Conservation (phyloP, 2,329 filamentous ascomycete genomes). For the Neofusicoccum umdonicola region DNA sequence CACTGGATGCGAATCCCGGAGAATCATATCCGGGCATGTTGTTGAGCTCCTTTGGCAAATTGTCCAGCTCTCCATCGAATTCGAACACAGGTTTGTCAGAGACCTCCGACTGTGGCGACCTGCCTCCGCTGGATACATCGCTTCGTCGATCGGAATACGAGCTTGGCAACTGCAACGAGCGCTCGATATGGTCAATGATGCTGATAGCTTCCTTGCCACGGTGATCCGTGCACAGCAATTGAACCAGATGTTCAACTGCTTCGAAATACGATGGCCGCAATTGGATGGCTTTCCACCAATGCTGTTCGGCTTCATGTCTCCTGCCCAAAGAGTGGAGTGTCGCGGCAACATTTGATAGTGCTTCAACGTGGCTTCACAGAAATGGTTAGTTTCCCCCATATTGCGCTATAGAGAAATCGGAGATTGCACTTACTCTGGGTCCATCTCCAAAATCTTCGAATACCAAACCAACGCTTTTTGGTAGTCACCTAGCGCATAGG, state of each 20-base stretch:
- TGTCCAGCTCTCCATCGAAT: slow-evolving; percentile 48
- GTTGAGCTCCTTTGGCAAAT: slow-evolving; percentile 36
- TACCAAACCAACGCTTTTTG: slow-evolving; percentile 75
- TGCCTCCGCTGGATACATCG: slow-evolving; percentile 58
- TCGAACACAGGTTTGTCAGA: slow-evolving; percentile 60
- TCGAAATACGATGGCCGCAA: slow-evolving; percentile 86
- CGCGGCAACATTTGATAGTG: slow-evolving; percentile 88
- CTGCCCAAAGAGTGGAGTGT: slow-evolving; percentile 81
- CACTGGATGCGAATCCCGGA: slow-evolving; percentile 70
- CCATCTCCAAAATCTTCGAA: slow-evolving; percentile 60
- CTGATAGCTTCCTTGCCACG: slow-evolving; percentile 80
- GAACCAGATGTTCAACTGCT: slow-evolving; percentile 90
- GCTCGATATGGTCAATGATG: slow-evolving; percentile 83
- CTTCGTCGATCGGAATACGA: slow-evolving; percentile 52
- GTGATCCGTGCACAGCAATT: slow-evolving; percentile 77
- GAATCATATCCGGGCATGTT: slow-evolving; percentile 43
- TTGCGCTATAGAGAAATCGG: neutral
- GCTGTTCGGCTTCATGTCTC: slow-evolving; percentile 76
- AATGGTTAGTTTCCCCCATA: slow-evolving; percentile 21
- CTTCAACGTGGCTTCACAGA: slow-evolving; percentile 73
- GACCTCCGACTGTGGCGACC: slow-evolving; percentile 54
- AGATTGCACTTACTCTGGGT: slow-evolving; percentile 49
- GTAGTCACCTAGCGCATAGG: slow-evolving; percentile 85
- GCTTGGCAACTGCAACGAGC: slow-evolving; percentile 55
- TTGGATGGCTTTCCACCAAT: slow-evolving; percentile 83